Base-by-base conservation (phyloP, 805 yeast species). In the Monosporozyma yasuniensis region DNA sequence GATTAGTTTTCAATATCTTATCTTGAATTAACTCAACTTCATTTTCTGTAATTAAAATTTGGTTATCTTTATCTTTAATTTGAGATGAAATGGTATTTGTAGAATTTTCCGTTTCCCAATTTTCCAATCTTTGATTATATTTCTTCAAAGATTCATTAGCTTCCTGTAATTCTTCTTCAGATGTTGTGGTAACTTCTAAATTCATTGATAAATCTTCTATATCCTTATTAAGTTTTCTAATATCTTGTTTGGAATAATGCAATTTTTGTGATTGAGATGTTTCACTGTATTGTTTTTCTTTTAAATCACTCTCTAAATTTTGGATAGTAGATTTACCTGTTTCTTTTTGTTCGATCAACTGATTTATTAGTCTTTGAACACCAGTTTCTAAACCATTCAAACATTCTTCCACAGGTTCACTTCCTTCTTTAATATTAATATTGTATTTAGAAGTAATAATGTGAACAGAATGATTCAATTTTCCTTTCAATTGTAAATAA, bases 21-120 rank as follows among this genome's bases (percentile, higher is more conserved):
- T 72, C 72, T 50, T 76, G 75, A 14, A 81, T 57, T 0, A 71
- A 72, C 9, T 87, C 93, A 10, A 81, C 59, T 21, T 74, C 72
- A 18, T 60, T 56, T 54, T 78, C 81, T 3, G 71, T 21, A 2
- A 59, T 41, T 2, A 63, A 46, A 8, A 79, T 64, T 32, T 66
- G 58, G 10, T 60, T 56, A 42, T 77, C 75, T 8, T 70, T 69
- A 0, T 60, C 54, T 18, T 66, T 67, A 1, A 81, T 71, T 12
- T 72, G 54, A 2, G 49, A 49, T 7, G 64, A 68, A 1, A 78
- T 51, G 0, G 53, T 46, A 0, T 63, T 61, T 2, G 74, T 39
- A 44, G 52, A 54, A 49, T 56, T 67, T 8, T 54, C 57, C 12
- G 58, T 50, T 49, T 69, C 70, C 49, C 69, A 53, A 0, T 55